Conservation (phyloP, 371 early-diverging fungal genomes). For the Blastocladiella emersonii region DNA sequence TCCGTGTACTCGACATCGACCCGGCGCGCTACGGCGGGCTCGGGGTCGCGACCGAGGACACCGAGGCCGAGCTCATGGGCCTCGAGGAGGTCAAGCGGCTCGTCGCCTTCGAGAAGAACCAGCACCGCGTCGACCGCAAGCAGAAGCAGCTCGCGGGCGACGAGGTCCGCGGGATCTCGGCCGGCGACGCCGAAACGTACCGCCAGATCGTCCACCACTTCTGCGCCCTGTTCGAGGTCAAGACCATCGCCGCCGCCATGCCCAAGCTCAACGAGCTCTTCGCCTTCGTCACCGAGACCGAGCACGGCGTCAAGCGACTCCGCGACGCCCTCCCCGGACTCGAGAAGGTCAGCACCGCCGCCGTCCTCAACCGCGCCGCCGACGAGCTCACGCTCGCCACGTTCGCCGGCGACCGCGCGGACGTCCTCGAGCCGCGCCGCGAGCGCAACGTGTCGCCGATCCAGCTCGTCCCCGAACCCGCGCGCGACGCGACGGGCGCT, state of each 20-base stretch:
- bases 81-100: slow-evolving; percentile 1
- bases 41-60: not conserved
- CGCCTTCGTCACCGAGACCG: slow-evolving; percentile 15
- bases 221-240: slow-evolving; percentile 19
- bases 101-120: not conserved
- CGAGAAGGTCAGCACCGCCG: not conserved
- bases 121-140: not conserved
- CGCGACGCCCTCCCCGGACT: not conserved
- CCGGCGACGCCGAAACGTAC: not conserved
- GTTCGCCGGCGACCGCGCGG: too few relatives aligned
- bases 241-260: slow-evolving; percentile 6
- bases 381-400: too few relatives aligned
- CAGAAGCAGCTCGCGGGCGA: too few relatives aligned
- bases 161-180: too few relatives aligned
- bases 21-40: too few relatives aligned
- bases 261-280: slow-evolving; percentile 19
- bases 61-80: not conserved
- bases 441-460: too few relatives aligned
- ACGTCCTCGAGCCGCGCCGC: too few relatives aligned
- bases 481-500: too few relatives aligned
- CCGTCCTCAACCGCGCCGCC: not conserved
- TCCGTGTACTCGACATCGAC: not conserved
- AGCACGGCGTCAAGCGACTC: slow-evolving; percentile 1
- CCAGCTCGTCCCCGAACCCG: too few relatives aligned
- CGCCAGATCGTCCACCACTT: slow-evolving; percentile 14